Base-by-base conservation (phyloP, 1,284 basidiomycete species). In the Tilletiopsis washingtonensis region DNA sequence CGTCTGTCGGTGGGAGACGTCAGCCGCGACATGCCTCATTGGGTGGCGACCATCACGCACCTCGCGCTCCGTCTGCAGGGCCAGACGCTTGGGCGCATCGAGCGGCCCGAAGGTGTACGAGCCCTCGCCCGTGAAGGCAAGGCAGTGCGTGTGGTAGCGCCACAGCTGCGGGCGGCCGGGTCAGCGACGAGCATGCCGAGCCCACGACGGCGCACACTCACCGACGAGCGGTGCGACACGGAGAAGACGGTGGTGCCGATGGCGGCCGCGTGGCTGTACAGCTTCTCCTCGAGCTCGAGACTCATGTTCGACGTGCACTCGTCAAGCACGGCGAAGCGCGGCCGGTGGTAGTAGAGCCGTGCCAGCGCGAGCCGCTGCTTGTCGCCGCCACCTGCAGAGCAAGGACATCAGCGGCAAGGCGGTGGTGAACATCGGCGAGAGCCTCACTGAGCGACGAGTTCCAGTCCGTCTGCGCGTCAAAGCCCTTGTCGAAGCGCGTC, bases 261-360 rank as follows among this genome's bases (percentile, higher is more conserved):
- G 27, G 63, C 49, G 12, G 87, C 90, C 1, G 91, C 93, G 67
- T 89, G 82, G 69, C 91, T 88, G 83, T 96, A 98, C 89, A 96
- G 94, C 75, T 82, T 59, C 49, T 85, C 88, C 74, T 97, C 93
- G 72, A 94, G 84, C 51, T 93, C 89, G 15, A 86, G 81, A 4
- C 91, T 91, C 11, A 98, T 91, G 0, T 93, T 83, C 11, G 85
- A 88, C 1, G 93, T 97, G 57, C 91, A 93, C 74, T 98, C 93
- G 69, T 97, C 93, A 39, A 97, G 78, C 48, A 98, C 91, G 4
- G 91, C 93, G 64, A 93, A 97, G 87, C 90, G 91, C 17, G 93
- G 93, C 58, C 81, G 79, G 74, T 98, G 93, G 75, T 97, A 98
- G 75, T 96, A 98, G 59, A 98, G 74, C 55, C 93, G 78, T 5